Percentiles rank a stretch among this genome's conserved stretches.
phyloP scores from a whole-genome alignment of 495 filamentous ascomycete genomes.

The Neurospora hispaniola region DNA sequence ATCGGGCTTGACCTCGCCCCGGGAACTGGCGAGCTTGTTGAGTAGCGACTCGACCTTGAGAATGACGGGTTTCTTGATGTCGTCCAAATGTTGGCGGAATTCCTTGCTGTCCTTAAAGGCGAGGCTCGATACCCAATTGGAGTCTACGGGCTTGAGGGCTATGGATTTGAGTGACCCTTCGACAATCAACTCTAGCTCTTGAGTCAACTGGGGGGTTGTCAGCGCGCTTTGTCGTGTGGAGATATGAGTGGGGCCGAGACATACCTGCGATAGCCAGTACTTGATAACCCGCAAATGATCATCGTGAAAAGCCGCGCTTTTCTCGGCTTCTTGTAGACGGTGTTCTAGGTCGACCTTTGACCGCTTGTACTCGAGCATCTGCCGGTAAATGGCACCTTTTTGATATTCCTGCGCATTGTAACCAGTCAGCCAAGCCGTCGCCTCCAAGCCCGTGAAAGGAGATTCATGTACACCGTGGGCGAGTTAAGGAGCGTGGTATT shows the following conservation, averaged over 20 bases:
- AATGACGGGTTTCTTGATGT: conserved; percentile 39
- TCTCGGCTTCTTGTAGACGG: conserved; percentile 63
- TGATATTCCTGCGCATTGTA: conserved; percentile 61
- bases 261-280: conserved; percentile 84
- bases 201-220: conserved; percentile 53
- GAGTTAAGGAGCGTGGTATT: conserved; percentile 14
- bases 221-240: conserved; percentile 17
- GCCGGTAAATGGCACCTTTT: conserved; percentile 94
- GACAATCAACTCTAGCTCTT: conserved; percentile 69
- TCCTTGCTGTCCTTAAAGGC: conserved; percentile 54
- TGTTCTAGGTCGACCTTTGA: conserved; percentile 69
- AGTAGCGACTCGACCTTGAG: conserved; percentile 33
- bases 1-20: conserved; percentile 47
- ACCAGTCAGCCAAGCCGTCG: conserved; percentile 24
- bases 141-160: conserved; percentile 27
- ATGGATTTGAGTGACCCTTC: conserved; percentile 37
- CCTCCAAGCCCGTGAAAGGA: conserved; percentile 11
- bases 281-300: conserved; percentile 86
- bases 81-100: conserved; percentile 68
- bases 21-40: conserved; percentile 25
- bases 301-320: conserved; percentile 68
- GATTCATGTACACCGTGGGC: conserved; percentile 19
- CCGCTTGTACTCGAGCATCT: conserved; percentile 95
- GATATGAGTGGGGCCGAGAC: conserved; percentile 20
- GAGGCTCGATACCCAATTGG: conserved; percentile 48